Base-by-base conservation (phyloP, 1,284 basidiomycete species). In the Pseudozyma sp. region DNA sequence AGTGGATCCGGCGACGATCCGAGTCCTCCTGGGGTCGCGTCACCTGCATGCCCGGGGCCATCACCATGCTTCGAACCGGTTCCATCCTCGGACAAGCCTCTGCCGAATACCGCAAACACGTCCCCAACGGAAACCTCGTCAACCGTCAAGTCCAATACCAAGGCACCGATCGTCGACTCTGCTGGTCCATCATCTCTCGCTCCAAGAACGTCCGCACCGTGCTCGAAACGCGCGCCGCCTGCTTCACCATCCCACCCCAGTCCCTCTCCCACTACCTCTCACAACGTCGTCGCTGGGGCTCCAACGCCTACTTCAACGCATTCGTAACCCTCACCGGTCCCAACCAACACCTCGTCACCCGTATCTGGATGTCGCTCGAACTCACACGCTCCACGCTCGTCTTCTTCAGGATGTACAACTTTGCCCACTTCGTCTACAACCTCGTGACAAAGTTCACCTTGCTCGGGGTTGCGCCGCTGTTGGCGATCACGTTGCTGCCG, bases 281-380 rank as follows among this genome's bases (percentile, higher is more conserved):
- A 1, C 67, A 69, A 30, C 67, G 67, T 10, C 37, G 67, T 7
- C 55, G 61, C 5, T 69, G 67, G 67, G 67, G 67, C 1, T 59
- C 60, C 52, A 69, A 69, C 40, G 67, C 67, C 29, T 69, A 63
- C 42, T 63, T 68, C 24, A 68, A 68, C 47, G 66, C 66, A 2
- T 54, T 68, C 34, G 56, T 69, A 17, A 63, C 60, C 2, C 33
- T 69, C 2, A 60, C 56, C 11, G 43, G 48, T 30, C 60, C 29
- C 11, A 69, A 64, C 8, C 67, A 69, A 24, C 60, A 37, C 13
- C 6, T 63, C 7, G 44, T 69, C 30, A 69, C 67, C 0, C 67
- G 67, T 5, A 29, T 42, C 7, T 69, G 67, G 67, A 69, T 69
- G 67, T 24, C 44, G 5, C 44, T 69, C 14, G 60, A 69, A 16